Conservation (phyloP, 1,139 yeast species). For the Hyphopichia khmerensis region DNA sequence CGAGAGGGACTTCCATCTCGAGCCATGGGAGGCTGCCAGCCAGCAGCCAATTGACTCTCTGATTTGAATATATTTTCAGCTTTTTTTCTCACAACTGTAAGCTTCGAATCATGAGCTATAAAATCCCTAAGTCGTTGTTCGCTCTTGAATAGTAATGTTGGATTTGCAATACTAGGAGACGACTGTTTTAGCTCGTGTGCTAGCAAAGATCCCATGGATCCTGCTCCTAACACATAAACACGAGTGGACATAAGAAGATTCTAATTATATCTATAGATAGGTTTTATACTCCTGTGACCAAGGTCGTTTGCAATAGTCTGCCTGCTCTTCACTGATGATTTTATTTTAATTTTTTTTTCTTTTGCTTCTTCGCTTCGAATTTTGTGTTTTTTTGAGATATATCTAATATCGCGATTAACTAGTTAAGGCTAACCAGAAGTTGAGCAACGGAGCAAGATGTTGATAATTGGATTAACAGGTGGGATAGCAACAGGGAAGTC, state of each 20-base stretch:
- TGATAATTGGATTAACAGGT: conserved; percentile 90
- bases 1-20: conserved; percentile 14
- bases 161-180: conserved; percentile 23
- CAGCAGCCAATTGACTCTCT: conserved; percentile 4
- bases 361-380: not conserved
- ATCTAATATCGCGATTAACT: no score
- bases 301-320: no score
- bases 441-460: conserved; percentile 47
- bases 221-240: conserved; percentile 42
- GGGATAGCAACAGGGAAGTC: conserved; percentile 96
- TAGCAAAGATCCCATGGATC: conserved; percentile 41
- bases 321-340: not conserved
- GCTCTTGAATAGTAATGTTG: conserved; percentile 43
- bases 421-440: not conserved
- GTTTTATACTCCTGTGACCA: no score
- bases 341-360: not conserved
- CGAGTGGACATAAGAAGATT: not conserved
- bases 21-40: conserved; percentile 6
- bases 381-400: not conserved
- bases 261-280: no score
- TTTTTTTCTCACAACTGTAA: conserved; percentile 19
- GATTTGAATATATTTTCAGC: conserved; percentile 15
- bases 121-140: conserved; percentile 38
- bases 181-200: conserved; percentile 36
- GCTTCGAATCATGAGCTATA: conserved; percentile 12